phyloP scores from a whole-genome alignment of 192 early-diverging fungal genomes.

The Coemansia aciculifera region DNA sequence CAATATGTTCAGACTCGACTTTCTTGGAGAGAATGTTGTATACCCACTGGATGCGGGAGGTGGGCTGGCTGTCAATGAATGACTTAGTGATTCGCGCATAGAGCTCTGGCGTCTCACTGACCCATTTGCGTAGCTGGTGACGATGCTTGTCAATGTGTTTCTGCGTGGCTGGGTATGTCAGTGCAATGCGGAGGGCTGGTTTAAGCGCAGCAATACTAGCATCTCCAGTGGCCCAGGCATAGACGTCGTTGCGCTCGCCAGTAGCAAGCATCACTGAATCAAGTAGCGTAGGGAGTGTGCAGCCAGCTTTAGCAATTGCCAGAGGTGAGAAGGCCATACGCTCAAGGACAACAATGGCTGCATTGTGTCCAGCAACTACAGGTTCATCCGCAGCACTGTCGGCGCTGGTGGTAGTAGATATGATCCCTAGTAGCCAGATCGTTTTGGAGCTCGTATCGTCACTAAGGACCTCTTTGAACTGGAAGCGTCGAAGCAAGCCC shows the following conservation, averaged over 20 bases:
- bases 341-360: constrained; percentile 43
- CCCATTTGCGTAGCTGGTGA: constrained; percentile 59
- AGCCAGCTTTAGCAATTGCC: not conserved
- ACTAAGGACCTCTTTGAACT: constrained; percentile 37
- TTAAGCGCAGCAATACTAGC: constrained; percentile 29
- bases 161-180: constrained; percentile 67
- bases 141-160: constrained; percentile 74
- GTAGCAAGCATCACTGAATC: constrained; percentile 22
- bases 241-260: constrained; percentile 66
- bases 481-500: constrained; percentile 26
- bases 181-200: constrained; percentile 60
- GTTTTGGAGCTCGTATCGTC: constrained; percentile 46
- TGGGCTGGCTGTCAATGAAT: constrained; percentile 63
- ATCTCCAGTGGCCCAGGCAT: constrained; percentile 63
- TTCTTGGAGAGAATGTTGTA: constrained; percentile 70
- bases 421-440: constrained; percentile 37
- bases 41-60: constrained; percentile 71
- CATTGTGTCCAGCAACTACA: constrained; percentile 21
- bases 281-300: constrained; percentile 4
- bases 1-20: constrained; percentile 65
- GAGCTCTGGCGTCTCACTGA: constrained; percentile 65
- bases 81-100: constrained; percentile 59
- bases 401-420: not conserved
- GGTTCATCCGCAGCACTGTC: not conserved
- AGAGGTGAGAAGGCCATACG: constrained; percentile 26